These are phyloP conservation scores for Erigeron philadelphicus DNA, from an alignment of 140 eudicot species.

Conservation along the genomic window DNA sequence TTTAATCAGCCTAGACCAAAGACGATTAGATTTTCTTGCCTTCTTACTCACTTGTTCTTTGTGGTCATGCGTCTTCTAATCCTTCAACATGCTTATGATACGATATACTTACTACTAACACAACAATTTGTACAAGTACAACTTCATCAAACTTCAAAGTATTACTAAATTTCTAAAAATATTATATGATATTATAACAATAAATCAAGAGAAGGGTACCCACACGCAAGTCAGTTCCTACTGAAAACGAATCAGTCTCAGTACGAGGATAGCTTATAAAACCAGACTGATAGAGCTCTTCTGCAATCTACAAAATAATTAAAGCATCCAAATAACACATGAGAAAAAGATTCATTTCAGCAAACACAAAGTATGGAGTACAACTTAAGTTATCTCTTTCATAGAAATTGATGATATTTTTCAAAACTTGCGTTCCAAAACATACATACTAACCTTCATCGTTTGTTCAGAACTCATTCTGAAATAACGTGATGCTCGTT, in stretches of 20 bases:
- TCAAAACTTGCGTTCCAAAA: slow-evolving; percentile 11
- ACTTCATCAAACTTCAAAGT: too few relatives aligned
- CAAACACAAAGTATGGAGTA: neutral
- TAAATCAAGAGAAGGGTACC: slow-evolving; percentile 26
- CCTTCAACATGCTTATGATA: too few relatives aligned
- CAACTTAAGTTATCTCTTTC: neutral
- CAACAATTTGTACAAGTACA: too few relatives aligned
- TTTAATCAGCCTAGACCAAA: too few relatives aligned
- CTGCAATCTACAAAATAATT: slow-evolving; percentile 44
- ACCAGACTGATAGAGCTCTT: slow-evolving; percentile 93
- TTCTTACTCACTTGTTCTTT: too few relatives aligned
- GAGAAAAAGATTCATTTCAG: neutral
- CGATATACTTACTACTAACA: too few relatives aligned
- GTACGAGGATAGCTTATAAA: slow-evolving; percentile 98
- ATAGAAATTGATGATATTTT: slow-evolving; percentile 3
- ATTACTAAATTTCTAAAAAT: too few relatives aligned
- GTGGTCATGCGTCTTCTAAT: too few relatives aligned
- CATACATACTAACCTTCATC: slow-evolving; percentile 60
- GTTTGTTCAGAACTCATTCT: slow-evolving; percentile 85
- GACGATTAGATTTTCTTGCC: too few relatives aligned
- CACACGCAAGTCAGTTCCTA: slow-evolving; percentile 66
- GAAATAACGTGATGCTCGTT: slow-evolving; percentile 95
- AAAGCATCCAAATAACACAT: neutral
- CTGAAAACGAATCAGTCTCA: slow-evolving; percentile 79
- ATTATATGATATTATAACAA: too few relatives aligned